A percentile compares a stretch with the other conserved stretches of the same genome.
Conservation (phyloP, 805 yeast species). For the Candida odintsovae region DNA sequence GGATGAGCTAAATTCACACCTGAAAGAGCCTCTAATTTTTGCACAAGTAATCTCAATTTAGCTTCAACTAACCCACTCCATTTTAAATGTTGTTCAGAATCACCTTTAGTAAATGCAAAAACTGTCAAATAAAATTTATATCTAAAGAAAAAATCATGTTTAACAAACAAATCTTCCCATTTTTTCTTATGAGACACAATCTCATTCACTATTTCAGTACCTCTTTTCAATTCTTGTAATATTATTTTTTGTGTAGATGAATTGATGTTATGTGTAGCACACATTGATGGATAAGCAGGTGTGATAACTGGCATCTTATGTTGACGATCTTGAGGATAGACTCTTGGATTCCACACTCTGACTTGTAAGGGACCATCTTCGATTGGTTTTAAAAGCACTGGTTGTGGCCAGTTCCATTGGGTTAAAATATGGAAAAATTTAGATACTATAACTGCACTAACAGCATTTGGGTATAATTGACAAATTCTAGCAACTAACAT, state of each 20-base stretch:
- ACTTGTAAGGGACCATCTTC: slow-evolving; percentile 98
- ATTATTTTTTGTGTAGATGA: slow-evolving; percentile 82
- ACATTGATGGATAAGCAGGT: slow-evolving; percentile 98
- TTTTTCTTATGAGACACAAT: slow-evolving; percentile 54
- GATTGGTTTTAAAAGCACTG: slow-evolving; percentile 84
- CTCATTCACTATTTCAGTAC: slow-evolving; percentile 62
- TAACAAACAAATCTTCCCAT: slow-evolving; percentile 74
- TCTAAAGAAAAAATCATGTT: slow-evolving; percentile 74
- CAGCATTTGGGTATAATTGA: slow-evolving; percentile 94
- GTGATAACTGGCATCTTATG: slow-evolving; percentile 98
- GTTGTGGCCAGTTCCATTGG: slow-evolving; percentile 98
- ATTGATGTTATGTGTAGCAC: slow-evolving; percentile 95
- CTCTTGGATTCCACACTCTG: slow-evolving; percentile 92
- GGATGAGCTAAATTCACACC: slow-evolving; percentile 89
- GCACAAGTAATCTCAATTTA: slow-evolving; percentile 73
- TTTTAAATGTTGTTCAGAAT: slow-evolving; percentile 75
- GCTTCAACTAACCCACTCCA: slow-evolving; percentile 95
- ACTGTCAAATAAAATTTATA: slow-evolving; percentile 86
- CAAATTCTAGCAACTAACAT: slow-evolving; percentile 98
- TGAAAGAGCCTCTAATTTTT: slow-evolving; percentile 70
- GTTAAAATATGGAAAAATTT: slow-evolving; percentile 82
- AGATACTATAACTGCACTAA: slow-evolving; percentile 83
- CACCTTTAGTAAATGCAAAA: slow-evolving; percentile 67
- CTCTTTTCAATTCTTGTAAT: slow-evolving; percentile 73
- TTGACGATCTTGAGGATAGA: slow-evolving; percentile 82